Percentiles rank a stretch among this genome's conserved stretches.
Conservation (phyloP, 2,329 filamentous ascomycete species). For the Thermomyces lanuginosus region DNA sequence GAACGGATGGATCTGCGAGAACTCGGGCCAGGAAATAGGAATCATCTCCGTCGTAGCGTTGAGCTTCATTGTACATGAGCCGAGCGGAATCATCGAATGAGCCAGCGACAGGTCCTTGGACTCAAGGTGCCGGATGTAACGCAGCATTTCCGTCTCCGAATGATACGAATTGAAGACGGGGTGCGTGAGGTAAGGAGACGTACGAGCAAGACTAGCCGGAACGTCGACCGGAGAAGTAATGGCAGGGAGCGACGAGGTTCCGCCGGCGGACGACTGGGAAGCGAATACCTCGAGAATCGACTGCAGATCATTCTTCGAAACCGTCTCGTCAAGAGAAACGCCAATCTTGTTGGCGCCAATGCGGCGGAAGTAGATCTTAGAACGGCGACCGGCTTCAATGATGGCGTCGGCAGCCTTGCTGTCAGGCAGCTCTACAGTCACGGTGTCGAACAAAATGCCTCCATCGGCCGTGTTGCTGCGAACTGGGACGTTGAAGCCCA, state of each 20-base stretch:
- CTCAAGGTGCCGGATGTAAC: constrained; percentile 84
- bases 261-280: constrained; percentile 20
- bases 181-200: constrained; percentile 64
- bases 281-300: constrained; percentile 43
- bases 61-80: constrained; percentile 97
- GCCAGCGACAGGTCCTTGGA: constrained; percentile 88
- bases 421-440: constrained; percentile 46
- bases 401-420: constrained; percentile 37
- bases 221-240: constrained; percentile 28
- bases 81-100: constrained; percentile 94
- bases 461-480: constrained; percentile 40
- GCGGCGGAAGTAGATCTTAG: constrained; percentile 46
- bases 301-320: constrained; percentile 39
- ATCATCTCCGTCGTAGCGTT: constrained; percentile 91
- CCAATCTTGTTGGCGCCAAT: constrained; percentile 46
- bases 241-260: constrained; percentile 17
- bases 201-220: constrained; percentile 46
- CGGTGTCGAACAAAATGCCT: constrained; percentile 59
- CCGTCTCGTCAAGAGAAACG: constrained; percentile 66
- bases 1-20: constrained; percentile 69
- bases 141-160: constrained; percentile 83
- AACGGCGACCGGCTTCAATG: constrained; percentile 34
- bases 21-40: constrained; percentile 59
- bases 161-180: constrained; percentile 91
- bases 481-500: constrained; percentile 48